Evolutionary conservation across 2,329 filamentous ascomycete species (phyloP), one percentile per base, ranked within the genome.

Genomic region (Sordariomycetes sp.): DNA sequence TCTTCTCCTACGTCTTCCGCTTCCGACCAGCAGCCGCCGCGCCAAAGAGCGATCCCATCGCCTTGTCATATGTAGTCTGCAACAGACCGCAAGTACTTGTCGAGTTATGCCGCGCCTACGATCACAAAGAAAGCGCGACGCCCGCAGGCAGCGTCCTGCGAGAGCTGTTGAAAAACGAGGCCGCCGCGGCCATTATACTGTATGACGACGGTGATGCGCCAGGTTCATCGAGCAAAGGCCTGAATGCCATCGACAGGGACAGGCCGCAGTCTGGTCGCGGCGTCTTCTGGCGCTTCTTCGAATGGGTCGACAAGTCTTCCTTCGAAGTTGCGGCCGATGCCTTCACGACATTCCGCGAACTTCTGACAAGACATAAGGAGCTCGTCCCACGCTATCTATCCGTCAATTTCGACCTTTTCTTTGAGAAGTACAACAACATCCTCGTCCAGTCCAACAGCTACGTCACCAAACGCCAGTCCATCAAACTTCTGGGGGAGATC

Each of bases 291-390:
- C 81, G 76, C 30, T 96, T 96, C 61, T 96, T 98, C 53, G 78
- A 83, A 41, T 98, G 90, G 86, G 94, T 98, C 49, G 88, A 96
- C 62, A 86, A 86, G 60, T 86, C 87, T 46, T 88, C 84, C 20
- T 98, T 98, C 51, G 92, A 98, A 64, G 86, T 96, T 44, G 88
- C 87, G 48, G 90, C 92, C 21, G 92, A 98, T 66, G 90, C 92
- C 2, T 98, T 98, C 57, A 94, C 88, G 38, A 96, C 90, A 5
- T 98, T 98, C 60, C 75, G 90, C 56, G 88, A 95, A 62, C 79
- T 96, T 40, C 64, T 98, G 36, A 96, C 92, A 18, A 87, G 85
- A 46, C 92, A 98, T 65, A 98, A 96, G 58, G 75, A 81, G 37
- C 69, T 98, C 23, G 85, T 96, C 12, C 84, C 90, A 14, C 78